A percentile compares a stretch with the other conserved stretches of the same genome.
These are phyloP conservation scores for Pseudogymnoascus sp. DNA, from an alignment of 2,329 filamentous ascomycete genomes.

Conservation along the genomic window DNA sequence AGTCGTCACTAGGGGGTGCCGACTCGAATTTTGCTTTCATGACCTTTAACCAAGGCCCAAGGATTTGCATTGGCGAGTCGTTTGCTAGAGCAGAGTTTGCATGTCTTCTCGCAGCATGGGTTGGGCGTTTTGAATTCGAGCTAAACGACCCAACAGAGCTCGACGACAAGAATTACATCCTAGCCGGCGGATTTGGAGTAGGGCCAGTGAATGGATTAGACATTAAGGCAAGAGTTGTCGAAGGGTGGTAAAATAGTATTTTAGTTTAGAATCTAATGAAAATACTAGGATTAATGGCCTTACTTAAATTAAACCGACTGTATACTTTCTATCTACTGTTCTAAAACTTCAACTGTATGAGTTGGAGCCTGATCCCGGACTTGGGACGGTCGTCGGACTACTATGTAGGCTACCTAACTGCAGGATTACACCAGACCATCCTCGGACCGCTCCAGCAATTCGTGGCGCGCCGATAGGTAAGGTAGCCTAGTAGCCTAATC, in stretches of 20 bases:
- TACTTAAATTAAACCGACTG: no score
- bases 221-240: conserved; percentile 56
- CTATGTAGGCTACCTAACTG: no score
- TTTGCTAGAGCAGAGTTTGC: conserved; percentile 84
- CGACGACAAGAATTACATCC: conserved; percentile 57
- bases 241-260: conserved; percentile 47
- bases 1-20: conserved; percentile 59
- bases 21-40: conserved; percentile 67
- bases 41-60: conserved; percentile 78
- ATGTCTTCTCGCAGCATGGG: conserved; percentile 67
- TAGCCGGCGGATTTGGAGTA: conserved; percentile 63
- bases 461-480: no score
- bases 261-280: background rate
- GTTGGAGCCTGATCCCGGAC: no score
- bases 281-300: no score
- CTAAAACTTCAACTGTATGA: no score
- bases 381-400: no score
- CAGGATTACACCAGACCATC: no score
- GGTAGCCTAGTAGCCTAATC: no score
- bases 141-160: conserved; percentile 50
- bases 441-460: no score
- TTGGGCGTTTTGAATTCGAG: conserved; percentile 64
- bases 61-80: conserved; percentile 73
- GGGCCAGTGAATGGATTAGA: conserved; percentile 65
- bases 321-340: no score